Evolutionary conservation across 106 monocot species (phyloP).

Genomic region (Platanthera zijinensis): DNA sequence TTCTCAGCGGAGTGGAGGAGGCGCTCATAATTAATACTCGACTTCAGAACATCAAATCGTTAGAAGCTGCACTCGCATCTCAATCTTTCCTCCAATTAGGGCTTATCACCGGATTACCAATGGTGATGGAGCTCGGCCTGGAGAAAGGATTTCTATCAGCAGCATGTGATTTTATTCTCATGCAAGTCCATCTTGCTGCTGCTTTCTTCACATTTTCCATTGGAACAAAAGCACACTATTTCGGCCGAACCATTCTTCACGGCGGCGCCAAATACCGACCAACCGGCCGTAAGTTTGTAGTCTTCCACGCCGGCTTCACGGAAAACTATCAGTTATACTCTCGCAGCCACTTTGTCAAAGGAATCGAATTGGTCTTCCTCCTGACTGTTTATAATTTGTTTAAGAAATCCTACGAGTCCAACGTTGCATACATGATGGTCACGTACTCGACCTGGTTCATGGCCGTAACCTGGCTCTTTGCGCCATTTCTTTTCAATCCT

Average conservation of each 20-base stretch:
- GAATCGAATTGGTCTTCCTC: constrained; percentile 70
- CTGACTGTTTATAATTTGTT: constrained; percentile 52
- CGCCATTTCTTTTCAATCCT: constrained; percentile 82
- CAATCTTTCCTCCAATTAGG: constrained; percentile 76
- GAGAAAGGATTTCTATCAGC: constrained; percentile 68
- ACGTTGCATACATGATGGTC: constrained; percentile 41
- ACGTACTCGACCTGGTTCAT: constrained; percentile 81
- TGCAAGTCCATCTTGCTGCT: constrained; percentile 73
- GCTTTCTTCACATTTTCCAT: constrained; percentile 85
- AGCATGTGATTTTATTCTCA: constrained; percentile 63
- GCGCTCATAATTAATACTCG: constrained; percentile 36
- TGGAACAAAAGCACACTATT: constrained; percentile 76
- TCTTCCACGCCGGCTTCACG: constrained; percentile 71
- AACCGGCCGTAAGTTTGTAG: constrained; percentile 72
- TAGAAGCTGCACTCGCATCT: constrained; percentile 71
- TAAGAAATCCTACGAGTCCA: constrained; percentile 38
- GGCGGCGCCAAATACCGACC: constrained; percentile 72
- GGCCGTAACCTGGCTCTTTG: constrained; percentile 64
- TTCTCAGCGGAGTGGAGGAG: constrained; percentile 61
- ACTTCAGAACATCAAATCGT: constrained; percentile 48
- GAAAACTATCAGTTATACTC: constrained; percentile 87
- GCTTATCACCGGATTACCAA: constrained; percentile 71
- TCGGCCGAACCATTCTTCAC: constrained; percentile 68
- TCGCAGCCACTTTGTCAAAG: constrained; percentile 89
- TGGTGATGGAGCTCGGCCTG: constrained; percentile 70